Percentiles rank a stretch among this genome's conserved stretches.
Evolutionary conservation across 73 alveolate genomes (phyloP).

Genomic region (Breviolum minutum): DNA sequence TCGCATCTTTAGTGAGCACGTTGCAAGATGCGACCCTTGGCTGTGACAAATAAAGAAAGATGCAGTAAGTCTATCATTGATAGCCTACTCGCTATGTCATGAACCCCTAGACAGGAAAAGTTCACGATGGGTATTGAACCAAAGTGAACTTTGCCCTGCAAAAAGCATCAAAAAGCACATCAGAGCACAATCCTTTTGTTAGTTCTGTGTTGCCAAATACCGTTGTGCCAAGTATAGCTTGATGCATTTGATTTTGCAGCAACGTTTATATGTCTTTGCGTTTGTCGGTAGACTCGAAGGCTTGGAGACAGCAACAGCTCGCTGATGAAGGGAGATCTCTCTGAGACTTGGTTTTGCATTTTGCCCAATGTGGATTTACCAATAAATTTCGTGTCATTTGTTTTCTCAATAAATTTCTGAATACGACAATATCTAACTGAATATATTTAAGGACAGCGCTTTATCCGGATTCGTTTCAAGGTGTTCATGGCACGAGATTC

Average conservation of each 20-base stretch:
- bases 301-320: slow-evolving; percentile 64
- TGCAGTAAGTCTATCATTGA: not conserved
- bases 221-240: too few species aligned
- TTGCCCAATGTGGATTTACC: too few species aligned
- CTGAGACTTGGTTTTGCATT: slow-evolving; percentile 11
- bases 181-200: too few species aligned
- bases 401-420: too few species aligned
- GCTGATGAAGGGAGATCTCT: slow-evolving; percentile 47
- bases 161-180: not conserved
- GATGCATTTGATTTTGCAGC: too few species aligned
- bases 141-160: not conserved
- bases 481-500: too few species aligned
- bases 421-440: too few species aligned
- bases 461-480: not conserved
- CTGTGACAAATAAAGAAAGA: not conserved
- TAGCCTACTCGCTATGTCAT: too few species aligned
- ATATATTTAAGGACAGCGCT: not conserved
- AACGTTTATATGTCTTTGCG: not conserved
- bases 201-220: too few species aligned
- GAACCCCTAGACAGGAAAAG: not conserved
- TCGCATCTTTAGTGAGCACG: slow-evolving; percentile 41
- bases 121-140: not conserved
- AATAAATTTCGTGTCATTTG: too few species aligned
- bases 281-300: not conserved
- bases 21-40: slow-evolving; percentile 65